These are phyloP conservation scores for Globisporangium echinulatum DNA, from an alignment of 352 stramenopile genomes.

Conservation along the genomic window DNA sequence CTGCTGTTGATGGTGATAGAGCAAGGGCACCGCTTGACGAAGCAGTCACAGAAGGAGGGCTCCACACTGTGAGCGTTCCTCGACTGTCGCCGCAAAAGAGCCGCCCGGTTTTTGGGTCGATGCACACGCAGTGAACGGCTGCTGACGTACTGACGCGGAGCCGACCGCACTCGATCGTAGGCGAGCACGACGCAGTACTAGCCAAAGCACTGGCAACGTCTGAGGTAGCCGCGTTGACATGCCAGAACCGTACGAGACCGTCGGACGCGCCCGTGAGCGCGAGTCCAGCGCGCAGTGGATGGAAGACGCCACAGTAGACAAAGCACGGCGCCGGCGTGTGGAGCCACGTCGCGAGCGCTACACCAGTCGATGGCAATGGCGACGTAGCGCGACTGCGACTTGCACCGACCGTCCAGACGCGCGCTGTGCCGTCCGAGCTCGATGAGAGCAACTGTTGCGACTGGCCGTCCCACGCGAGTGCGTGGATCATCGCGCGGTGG, in stretches of 20 bases:
- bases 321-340: conserved; percentile 50
- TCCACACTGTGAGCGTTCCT: conserved; percentile 48
- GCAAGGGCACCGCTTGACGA: neutral
- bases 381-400: neutral
- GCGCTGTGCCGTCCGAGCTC: conserved; percentile 51
- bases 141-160: conserved; percentile 18
- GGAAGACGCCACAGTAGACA: conserved; percentile 62
- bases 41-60: neutral
- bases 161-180: neutral
- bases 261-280: conserved; percentile 50
- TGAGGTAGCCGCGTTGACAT: conserved; percentile 4
- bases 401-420: conserved; percentile 28
- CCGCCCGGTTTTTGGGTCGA: conserved; percentile 33
- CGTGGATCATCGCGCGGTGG: conserved; percentile 54
- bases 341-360: conserved; percentile 24
- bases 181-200: neutral
- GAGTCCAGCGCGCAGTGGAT: conserved; percentile 20
- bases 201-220: neutral
- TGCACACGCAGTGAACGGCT: conserved; percentile 43
- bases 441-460: conserved; percentile 34
- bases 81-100: conserved; percentile 56
- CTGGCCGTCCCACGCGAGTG: conserved; percentile 36
- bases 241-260: conserved; percentile 40
- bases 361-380: no score
- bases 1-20: neutral